Evolutionary conservation across 495 filamentous ascomycete species (phyloP), one percentile per base, ranked within the genome.

Genomic region (Penicillium arizonense): DNA sequence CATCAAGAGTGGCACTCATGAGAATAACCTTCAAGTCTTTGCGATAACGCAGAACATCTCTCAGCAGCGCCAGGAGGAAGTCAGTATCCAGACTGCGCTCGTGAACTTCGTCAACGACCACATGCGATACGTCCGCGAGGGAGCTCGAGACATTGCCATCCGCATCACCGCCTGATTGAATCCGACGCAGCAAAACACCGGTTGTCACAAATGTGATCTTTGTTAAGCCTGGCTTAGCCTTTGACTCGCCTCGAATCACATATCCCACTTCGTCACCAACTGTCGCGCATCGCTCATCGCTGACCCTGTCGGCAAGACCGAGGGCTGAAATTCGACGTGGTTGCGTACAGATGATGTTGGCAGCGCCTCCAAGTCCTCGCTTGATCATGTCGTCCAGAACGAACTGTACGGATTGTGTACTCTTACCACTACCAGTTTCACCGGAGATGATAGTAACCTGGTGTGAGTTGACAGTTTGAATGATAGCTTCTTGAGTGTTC

Each of bases 1-100:
- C 92, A 69, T 98, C 94, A 3, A 98, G 82, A 6, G 94, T 98
- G 11, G 94, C 94, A 66, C 90, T 96, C 95, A 98, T 98, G n/a
- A 98, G 76, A 34, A 98, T 85, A 36, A 98, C 84, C 69, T 91
- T 96, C 7, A 98, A 72, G 53, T 97, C 91, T 52, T 84, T 84
- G 43, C 90, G 82, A 56, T 78, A 74, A 39, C 78, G 80, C 36
- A 97, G 66, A 38, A 97, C 88, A 62, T 96, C 87, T 50, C 89
- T 83, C n/a, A 97, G 73, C 21, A 98, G 80, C 34, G 91, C 90
- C 34, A 98, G 71, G 6, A 98, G 78, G 64, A 98, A 96, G 64
- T 98, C 94, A 1, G 92, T 97, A 61, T 98, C 94, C 8, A 98
- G 75, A 71, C 88, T 95, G 26, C 94, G 85, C 68, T 98, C 94